Evolutionary conservation across 345 rosid species (phyloP).

Genomic region (Rhizophora apiculata): DNA sequence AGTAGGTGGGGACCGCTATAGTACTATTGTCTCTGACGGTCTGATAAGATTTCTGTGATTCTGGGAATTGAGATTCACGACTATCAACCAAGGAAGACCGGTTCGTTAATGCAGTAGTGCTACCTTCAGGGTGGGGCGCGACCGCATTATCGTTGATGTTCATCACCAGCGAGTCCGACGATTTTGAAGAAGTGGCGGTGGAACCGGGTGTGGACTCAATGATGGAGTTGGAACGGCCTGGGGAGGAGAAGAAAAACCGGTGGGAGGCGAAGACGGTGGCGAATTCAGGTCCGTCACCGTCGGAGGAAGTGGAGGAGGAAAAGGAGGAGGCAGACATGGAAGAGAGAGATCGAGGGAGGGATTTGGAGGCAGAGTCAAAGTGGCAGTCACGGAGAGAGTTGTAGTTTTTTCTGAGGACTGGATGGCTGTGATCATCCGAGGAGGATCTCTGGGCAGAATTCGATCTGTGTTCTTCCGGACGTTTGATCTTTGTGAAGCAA

Average conservation of each 20-base stretch:
- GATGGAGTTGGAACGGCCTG: constrained; percentile 89
- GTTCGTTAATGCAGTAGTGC: not conserved
- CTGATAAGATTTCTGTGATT: constrained; percentile 3
- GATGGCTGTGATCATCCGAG: constrained; percentile 17
- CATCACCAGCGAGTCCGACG: constrained; percentile 14
- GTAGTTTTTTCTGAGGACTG: constrained; percentile 30
- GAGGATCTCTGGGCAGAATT: constrained; percentile 7
- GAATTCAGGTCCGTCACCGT: constrained; percentile 52
- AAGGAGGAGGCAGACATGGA: constrained; percentile 4
- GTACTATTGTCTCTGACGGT: constrained; percentile 31
- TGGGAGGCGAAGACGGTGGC: constrained; percentile 67
- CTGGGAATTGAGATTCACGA: not conserved
- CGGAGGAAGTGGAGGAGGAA: constrained; percentile 19
- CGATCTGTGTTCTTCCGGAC: constrained; percentile 23
- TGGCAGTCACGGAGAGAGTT: constrained; percentile 42
- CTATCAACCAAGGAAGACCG: not conserved
- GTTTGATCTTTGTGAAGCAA: constrained; percentile 50
- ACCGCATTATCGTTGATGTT: not conserved
- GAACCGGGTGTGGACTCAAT: constrained; percentile 45
- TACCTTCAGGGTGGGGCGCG: not conserved
- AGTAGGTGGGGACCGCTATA: constrained; percentile 56
- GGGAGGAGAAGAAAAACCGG: constrained; percentile 89
- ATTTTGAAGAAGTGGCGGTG: constrained; percentile 22
- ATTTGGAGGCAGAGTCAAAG: constrained; percentile 21
- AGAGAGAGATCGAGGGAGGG: constrained; percentile 1